Percentiles rank a stretch among this genome's conserved stretches.
Evolutionary conservation across 441 rosid species (phyloP).

Genomic region (Gossypium armourianum): DNA sequence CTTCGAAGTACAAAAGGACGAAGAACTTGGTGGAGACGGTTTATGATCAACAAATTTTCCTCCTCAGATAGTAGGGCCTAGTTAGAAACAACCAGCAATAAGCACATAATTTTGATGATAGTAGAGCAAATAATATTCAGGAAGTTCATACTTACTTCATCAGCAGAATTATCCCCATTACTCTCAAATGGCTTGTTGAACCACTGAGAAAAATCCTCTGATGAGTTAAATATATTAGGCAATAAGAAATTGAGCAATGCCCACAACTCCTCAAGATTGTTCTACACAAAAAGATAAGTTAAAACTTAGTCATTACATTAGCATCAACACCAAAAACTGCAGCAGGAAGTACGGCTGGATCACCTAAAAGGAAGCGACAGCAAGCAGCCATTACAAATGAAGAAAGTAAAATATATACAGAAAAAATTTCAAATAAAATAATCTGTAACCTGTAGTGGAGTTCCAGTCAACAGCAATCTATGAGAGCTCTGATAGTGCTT

Average conservation of each 20-base stretch:
- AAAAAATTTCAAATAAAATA: neutral
- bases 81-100: constrained; percentile 15
- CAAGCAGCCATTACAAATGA: neutral
- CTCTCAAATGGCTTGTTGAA: constrained; percentile 90
- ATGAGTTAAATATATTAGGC: constrained; percentile 86
- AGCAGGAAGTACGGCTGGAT: neutral
- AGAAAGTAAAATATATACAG: neutral
- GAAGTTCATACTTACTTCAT: constrained; percentile 47
- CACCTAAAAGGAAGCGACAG: neutral
- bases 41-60: constrained; percentile 80
- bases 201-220: constrained; percentile 97
- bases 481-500: constrained; percentile 80
- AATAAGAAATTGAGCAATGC: constrained; percentile 81
- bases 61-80: constrained; percentile 88
- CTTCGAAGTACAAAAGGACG: constrained; percentile 88
- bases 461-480: constrained; percentile 81
- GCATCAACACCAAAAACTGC: constrained; percentile 6
- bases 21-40: constrained; percentile 93
- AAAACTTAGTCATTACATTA: constrained; percentile 17
- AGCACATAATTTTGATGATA: neutral
- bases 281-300: constrained; percentile 34
- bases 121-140: constrained; percentile 4
- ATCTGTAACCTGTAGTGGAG: constrained; percentile 64
- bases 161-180: constrained; percentile 80
- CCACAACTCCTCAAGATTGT: constrained; percentile 93